These are phyloP conservation scores for Trichoderma sp. DNA, from an alignment of 2,329 filamentous ascomycete genomes.

Conservation along the genomic window DNA sequence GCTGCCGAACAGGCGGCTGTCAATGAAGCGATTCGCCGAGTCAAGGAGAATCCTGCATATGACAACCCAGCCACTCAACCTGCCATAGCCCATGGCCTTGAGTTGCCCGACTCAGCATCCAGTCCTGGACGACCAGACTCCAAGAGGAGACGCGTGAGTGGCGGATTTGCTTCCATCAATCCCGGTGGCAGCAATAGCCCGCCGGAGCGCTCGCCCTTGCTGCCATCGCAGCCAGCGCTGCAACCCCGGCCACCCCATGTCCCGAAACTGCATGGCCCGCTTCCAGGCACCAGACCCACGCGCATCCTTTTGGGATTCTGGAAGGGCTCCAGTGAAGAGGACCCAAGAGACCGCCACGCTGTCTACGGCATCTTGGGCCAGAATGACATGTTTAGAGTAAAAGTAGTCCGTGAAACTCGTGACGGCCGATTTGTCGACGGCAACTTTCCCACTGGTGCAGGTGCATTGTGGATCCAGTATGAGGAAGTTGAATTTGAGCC, in stretches of 20 bases:
- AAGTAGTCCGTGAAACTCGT: constrained; percentile 62
- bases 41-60: constrained; percentile 48
- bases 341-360: constrained; percentile 59
- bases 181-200: constrained; percentile 36
- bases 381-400: constrained; percentile 68
- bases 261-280: constrained; percentile 41
- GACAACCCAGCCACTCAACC: constrained; percentile 49
- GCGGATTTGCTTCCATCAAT: constrained; percentile 42
- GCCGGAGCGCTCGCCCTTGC: constrained; percentile 22
- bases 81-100: constrained; percentile 56
- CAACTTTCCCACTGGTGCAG: constrained; percentile 64
- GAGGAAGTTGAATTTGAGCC: constrained; percentile 64
- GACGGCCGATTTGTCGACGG: constrained; percentile 62
- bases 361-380: constrained; percentile 65
- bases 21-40: constrained; percentile 51
- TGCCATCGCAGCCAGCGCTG: constrained; percentile 31
- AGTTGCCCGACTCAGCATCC: constrained; percentile 48
- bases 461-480: constrained; percentile 65
- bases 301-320: constrained; percentile 64
- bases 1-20: constrained; percentile 50
- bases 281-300: constrained; percentile 59
- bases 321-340: constrained; percentile 55
- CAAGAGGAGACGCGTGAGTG: constrained; percentile 55
- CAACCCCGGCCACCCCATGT: constrained; percentile 18
- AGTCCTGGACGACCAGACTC: constrained; percentile 42